Conservation (phyloP, 441 rosid genomes). For the Erysimum pusillum region DNA sequence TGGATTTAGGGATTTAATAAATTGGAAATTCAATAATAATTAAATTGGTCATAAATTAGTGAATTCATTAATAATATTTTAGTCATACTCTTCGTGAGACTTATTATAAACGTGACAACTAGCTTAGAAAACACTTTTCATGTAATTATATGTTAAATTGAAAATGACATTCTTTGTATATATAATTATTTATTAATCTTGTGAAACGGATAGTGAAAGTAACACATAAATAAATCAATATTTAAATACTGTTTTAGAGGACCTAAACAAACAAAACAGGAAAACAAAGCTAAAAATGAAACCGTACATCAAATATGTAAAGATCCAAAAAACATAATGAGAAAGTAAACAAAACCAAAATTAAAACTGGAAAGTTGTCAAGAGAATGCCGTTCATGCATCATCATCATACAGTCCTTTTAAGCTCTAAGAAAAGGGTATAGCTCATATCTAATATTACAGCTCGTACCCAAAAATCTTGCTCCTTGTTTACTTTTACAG, state of each 20-base stretch:
- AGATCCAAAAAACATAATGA: background rate
- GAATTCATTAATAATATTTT: no score
- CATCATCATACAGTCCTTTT: background rate
- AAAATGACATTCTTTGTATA: background rate
- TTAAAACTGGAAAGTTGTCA: background rate
- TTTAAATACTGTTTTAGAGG: background rate
- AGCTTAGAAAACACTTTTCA: background rate
- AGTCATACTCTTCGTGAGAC: no score
- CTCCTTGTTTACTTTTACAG: background rate
- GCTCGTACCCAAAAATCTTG: background rate
- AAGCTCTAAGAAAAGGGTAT: background rate
- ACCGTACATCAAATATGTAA: background rate
- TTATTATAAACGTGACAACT: background rate
- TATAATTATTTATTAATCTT: no score
- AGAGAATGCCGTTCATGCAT: background rate
- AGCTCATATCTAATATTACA: constrained; percentile 8
- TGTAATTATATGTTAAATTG: no score
- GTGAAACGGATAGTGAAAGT: background rate
- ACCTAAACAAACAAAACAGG: background rate
- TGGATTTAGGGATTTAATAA: no score
- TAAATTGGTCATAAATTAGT: no score
- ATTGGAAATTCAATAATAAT: no score
- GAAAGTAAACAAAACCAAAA: background rate
- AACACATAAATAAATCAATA: background rate
- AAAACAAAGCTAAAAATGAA: background rate